These are phyloP conservation scores for Candida pseudofarinosa DNA, from an alignment of 805 yeast species.

Conservation along the genomic window DNA sequence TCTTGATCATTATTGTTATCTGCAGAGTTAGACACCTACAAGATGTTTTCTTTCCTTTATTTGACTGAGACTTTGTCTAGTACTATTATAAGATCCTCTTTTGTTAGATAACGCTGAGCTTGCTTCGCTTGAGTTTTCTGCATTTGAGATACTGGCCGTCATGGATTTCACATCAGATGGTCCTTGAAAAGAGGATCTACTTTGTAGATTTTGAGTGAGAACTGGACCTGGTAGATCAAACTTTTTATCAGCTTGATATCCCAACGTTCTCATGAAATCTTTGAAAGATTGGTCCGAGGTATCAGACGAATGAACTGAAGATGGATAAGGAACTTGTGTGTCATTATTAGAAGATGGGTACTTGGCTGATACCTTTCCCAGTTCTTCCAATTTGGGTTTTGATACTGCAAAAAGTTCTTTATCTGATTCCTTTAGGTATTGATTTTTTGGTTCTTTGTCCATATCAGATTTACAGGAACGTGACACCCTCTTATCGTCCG, in stretches of 20 bases:
- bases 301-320: background rate
- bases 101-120: slow-evolving; percentile 1
- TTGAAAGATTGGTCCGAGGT: background rate
- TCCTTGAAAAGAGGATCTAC: slow-evolving; percentile 1
- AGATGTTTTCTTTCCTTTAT: background rate
- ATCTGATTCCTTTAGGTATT: background rate
- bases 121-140: slow-evolving; percentile 4
- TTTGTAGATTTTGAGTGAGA: background rate
- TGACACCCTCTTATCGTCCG: too few relatives aligned
- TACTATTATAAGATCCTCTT: slow-evolving; percentile 3
- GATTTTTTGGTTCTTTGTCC: background rate
- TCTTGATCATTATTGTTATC: too few relatives aligned
- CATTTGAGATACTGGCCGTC: slow-evolving; percentile 17
- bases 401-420: background rate
- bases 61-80: background rate
- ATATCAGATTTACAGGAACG: too few relatives aligned
- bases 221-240: background rate
- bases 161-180: slow-evolving; percentile 17
- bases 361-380: background rate
- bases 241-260: background rate
- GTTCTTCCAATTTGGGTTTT: background rate
- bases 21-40: too few relatives aligned
- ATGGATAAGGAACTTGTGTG: background rate
- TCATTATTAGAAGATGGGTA: background rate
- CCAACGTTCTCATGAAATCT: background rate